Evolutionary conservation across 1,139 yeast genomes (phyloP), one percentile per base, ranked within the genome.

Genomic region (Blastobotrys apis): DNA sequence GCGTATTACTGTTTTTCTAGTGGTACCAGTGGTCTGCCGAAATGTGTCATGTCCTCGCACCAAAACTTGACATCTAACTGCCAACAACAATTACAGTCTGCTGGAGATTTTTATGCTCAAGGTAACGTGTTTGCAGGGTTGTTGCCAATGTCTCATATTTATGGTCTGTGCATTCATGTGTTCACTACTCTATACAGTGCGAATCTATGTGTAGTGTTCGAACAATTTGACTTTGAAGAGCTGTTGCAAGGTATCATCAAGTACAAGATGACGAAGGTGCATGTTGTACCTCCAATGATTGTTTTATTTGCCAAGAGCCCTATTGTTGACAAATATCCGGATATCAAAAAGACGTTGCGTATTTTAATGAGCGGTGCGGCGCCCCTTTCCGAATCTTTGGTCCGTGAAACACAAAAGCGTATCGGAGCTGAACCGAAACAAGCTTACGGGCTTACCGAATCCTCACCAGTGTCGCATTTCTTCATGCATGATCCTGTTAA

Each of bases 21-120:
- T 2, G 92, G 92, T 25, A 81, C 92, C 9, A 79, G 87, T 2
- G 90, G 90, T 9, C 62, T 71, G 38, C 87, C 90, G 23, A 83
- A 84, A 62, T 90, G 90, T 25, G 92, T 82, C 23, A 75, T 75
- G 46, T 69, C 81, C 49, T 70, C 79, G 10, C 87, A 84, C 48
- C 62, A 44, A 45, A 67, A 67, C 49, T 52, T 68, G 36, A 51
- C 64, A 6, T 50, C 67, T 26, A 65, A 67, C 48, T 43, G 53
- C 10, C 52, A 54, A 22, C 65, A 62, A 44, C 49, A 47, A 37
- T 10, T 37, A 8, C 37, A 34, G 19, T 37, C 53, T 31, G 19
- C 38, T 1, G 44, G 23, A 9, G 41, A 41, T 6, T 47, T 40
- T 6, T 32, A 47, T n/a, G 41, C 30, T 30, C 31, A 31, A 3